Evolutionary conservation across 768 basidiomycete species (phyloP).

Genomic region (Clitopilus passeckerianus): DNA sequence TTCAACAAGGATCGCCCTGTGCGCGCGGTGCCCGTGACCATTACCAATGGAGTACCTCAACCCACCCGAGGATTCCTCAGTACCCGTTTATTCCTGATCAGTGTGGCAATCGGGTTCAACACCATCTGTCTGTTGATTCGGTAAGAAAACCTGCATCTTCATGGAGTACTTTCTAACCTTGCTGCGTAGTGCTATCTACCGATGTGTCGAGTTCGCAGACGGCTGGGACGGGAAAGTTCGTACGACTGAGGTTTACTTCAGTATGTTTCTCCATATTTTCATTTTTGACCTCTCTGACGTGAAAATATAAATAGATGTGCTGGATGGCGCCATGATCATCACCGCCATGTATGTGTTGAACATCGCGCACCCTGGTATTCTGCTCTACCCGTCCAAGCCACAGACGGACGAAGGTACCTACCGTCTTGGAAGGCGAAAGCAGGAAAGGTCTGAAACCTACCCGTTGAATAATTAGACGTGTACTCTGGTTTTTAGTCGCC

Average conservation of each 20-base stretch:
- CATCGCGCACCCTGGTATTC: constrained; percentile 19
- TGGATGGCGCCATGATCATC: constrained; percentile 34
- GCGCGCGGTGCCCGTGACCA: background rate
- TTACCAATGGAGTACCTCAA: constrained; percentile 9
- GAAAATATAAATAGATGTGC: constrained; percentile 25
- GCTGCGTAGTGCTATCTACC: constrained; percentile 39
- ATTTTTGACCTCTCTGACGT: background rate
- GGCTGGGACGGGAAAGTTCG: constrained; percentile 51
- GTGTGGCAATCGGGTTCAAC: constrained; percentile 17
- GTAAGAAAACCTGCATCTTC: constrained; percentile 13
- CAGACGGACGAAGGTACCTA: too few species aligned
- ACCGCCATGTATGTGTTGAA: constrained; percentile 23
- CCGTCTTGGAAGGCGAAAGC: too few species aligned
- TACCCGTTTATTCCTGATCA: background rate
- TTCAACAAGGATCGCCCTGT: constrained; percentile 21
- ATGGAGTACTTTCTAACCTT: background rate
- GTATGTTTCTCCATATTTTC: constrained; percentile 10
- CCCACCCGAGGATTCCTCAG: constrained; percentile 9
- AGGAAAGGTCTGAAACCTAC: too few species aligned
- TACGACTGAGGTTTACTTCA: constrained; percentile 41
- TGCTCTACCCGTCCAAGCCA: background rate
- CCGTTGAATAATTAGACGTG: too few species aligned
- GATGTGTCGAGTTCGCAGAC: constrained; percentile 44
- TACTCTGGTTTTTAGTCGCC: too few species aligned
- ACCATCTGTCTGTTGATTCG: constrained; percentile 42